These are phyloP conservation scores for Panus rudis DNA, from an alignment of 768 basidiomycete species.

Conservation along the genomic window DNA sequence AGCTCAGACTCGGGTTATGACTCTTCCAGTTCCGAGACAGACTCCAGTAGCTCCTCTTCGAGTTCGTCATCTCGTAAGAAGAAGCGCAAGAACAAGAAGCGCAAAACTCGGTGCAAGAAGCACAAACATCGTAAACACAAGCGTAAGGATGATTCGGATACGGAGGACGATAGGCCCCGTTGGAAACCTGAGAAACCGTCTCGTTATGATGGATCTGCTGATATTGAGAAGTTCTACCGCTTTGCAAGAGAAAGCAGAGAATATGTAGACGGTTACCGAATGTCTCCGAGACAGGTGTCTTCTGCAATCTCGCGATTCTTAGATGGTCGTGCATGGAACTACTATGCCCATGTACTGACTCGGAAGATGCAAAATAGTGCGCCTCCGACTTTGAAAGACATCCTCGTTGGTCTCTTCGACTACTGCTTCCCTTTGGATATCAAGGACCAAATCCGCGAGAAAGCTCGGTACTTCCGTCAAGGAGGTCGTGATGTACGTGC, in stretches of 20 bases:
- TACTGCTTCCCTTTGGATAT: constrained; percentile 18
- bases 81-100: constrained; percentile 1
- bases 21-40: too few species aligned
- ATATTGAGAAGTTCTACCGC: constrained; percentile 8
- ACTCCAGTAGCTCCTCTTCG: too few species aligned
- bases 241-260: constrained; percentile 5
- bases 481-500: constrained; percentile 3
- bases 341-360: constrained; percentile 18
- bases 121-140: neutral
- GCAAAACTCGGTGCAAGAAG: too few species aligned
- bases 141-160: too few species aligned
- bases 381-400: constrained; percentile 7
- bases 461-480: constrained; percentile 1
- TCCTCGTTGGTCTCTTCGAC: constrained; percentile 15
- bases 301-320: constrained; percentile 11
- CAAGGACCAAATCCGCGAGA: constrained; percentile 7
- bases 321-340: constrained; percentile 15
- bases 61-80: too few species aligned
- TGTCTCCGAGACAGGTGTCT: neutral
- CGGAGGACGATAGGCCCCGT: too few species aligned
- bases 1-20: neutral
- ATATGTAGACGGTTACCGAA: constrained; percentile 2
- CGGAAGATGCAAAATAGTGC: too few species aligned
- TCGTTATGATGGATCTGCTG: constrained; percentile 2
- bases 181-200: constrained; percentile 6